Conservation (phyloP, 352 stramenopile genomes). For the Pythium sukuiense region DNA sequence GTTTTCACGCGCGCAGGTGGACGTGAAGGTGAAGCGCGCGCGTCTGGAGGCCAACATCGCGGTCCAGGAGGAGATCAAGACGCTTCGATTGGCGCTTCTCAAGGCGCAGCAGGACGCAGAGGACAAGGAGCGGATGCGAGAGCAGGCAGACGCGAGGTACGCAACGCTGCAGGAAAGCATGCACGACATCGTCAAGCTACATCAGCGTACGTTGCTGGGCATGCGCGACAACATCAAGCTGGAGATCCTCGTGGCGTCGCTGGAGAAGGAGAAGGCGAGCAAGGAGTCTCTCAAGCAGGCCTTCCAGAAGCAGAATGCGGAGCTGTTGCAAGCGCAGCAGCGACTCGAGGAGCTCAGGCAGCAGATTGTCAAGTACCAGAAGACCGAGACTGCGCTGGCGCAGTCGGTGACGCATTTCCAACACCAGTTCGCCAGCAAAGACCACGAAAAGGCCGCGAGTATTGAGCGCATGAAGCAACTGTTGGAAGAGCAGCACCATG, state of each 20-base stretch:
- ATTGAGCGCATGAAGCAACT: constrained; percentile 46
- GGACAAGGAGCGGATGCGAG: constrained; percentile 18
- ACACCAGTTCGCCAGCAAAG: constrained; percentile 54
- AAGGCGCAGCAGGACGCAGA: constrained; percentile 32
- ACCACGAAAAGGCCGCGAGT: constrained; percentile 50
- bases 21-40: constrained; percentile 51
- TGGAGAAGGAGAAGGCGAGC: constrained; percentile 55
- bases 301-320: constrained; percentile 47
- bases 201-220: constrained; percentile 51
- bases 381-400: constrained; percentile 72
- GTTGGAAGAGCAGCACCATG: constrained; percentile 38
- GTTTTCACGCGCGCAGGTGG: constrained; percentile 53
- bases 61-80: constrained; percentile 47
- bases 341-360: constrained; percentile 41
- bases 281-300: constrained; percentile 38
- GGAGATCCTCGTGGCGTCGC: constrained; percentile 45
- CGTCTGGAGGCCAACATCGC: constrained; percentile 54
- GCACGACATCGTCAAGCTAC: constrained; percentile 43
- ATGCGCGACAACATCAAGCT: constrained; percentile 49
- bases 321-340: constrained; percentile 40
- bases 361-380: constrained; percentile 68
- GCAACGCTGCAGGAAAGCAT: constrained; percentile 36
- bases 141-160: constrained; percentile 32
- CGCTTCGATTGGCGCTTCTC: constrained; percentile 45
- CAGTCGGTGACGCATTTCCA: constrained; percentile 73